These are phyloP conservation scores for Fraxinus pennsylvanica DNA, from an alignment of 257 asterid species.

Conservation along the genomic window DNA sequence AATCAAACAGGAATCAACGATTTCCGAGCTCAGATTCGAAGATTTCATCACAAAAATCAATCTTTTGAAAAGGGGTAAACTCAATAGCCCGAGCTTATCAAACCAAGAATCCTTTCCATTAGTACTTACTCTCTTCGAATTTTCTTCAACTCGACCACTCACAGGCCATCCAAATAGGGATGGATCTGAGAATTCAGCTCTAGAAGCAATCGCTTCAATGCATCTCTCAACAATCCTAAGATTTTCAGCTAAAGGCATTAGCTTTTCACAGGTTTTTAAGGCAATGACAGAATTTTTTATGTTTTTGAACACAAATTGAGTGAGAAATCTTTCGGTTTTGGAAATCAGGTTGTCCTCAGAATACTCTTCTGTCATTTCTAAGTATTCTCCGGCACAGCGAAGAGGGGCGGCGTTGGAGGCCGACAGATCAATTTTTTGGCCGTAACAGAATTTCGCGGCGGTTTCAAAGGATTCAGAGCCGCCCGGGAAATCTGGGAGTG, in stretches of 20 bases:
- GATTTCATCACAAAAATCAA: constrained; percentile 63
- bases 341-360: constrained; percentile 79
- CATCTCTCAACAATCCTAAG: constrained; percentile 72
- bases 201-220: constrained; percentile 60
- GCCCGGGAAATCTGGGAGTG: constrained; percentile 90
- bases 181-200: constrained; percentile 72
- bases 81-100: constrained; percentile 65
- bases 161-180: constrained; percentile 94
- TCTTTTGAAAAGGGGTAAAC: constrained; percentile 57
- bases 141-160: constrained; percentile 28
- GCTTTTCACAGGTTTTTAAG: constrained; percentile 54
- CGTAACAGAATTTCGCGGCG: constrained; percentile 93
- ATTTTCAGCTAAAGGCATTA: constrained; percentile 61
- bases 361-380: constrained; percentile 83
- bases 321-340: constrained; percentile 57
- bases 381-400: constrained; percentile 84
- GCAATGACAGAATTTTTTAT: constrained; percentile 52
- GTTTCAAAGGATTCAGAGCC: constrained; percentile 83
- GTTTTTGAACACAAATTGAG: constrained; percentile 56
- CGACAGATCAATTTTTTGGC: constrained; percentile 71
- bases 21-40: constrained; percentile 62
- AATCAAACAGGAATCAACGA: constrained; percentile 75
- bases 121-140: constrained; percentile 32
- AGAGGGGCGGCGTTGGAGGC: constrained; percentile 72
- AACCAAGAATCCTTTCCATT: constrained; percentile 55